Evolutionary conservation across 2,329 filamentous ascomycete species (phyloP), one percentile per base, ranked within the genome.

Genomic region (Penicillium hesseltinei): DNA sequence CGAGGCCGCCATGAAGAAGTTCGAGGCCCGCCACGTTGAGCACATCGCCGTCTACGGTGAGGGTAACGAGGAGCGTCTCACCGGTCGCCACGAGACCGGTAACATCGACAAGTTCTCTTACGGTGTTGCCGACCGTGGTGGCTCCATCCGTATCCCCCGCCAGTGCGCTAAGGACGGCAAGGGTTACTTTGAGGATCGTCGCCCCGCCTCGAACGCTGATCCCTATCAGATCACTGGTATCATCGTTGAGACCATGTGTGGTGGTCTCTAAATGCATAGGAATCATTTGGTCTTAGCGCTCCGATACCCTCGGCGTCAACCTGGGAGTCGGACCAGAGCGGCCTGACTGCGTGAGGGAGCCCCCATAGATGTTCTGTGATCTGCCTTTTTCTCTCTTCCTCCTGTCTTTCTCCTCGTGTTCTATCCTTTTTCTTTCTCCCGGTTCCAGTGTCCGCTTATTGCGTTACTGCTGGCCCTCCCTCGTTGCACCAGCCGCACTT

Each of bases 11-110:
- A 88, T 92, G 80, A 89, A 91, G 86, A 92, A 91, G 80, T 86
- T 92, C 19, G 89, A 90, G 78, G 83, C 82, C 62, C 88, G 89
- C 69, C 89, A 92, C 80, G 77, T 80, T 66, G 89, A 92, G 83
- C 92, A 90, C 85, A 96, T 96, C 78, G 88, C 88, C 67, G 92
- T 96, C 67, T 96, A 96, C 75, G 92, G 94, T 72, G 91, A 96
- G 82, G 93, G 92, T 77, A 99, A 99, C 82, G 91, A 94, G 69
- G 85, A 89, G 69, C 92, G 94, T 73, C 89, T 97, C 69, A 97
- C 93, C 52, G 94, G 94, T 69, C 84, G 85, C 66, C 91, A 97
- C 80, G 94, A 99, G 87, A 99, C 94, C 11, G 92, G 92, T 46
- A 86, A 83, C 69, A 97, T 96, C 72, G 93, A 99, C 74, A 85